These are phyloP conservation scores for Microdochium nivale DNA, from an alignment of 2,329 filamentous ascomycete genomes.

Conservation along the genomic window DNA sequence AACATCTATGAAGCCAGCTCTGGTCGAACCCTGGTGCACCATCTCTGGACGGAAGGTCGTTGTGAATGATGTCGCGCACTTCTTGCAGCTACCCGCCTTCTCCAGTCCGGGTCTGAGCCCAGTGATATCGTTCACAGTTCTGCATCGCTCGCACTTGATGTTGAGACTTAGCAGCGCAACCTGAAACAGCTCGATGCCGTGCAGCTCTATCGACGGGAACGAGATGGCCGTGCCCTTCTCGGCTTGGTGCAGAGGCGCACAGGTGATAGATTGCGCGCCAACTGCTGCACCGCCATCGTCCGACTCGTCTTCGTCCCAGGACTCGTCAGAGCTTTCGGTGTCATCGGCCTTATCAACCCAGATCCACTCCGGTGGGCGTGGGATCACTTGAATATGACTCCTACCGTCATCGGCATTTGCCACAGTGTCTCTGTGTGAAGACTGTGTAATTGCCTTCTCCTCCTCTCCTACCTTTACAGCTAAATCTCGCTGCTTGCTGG, in stretches of 20 bases:
- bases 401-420: conserved; percentile 33
- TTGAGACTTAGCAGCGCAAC: conserved; percentile 58
- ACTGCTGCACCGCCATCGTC: conserved; percentile 34
- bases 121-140: conserved; percentile 60
- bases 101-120: conserved; percentile 49
- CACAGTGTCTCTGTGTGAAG: conserved; percentile 10
- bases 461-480: conserved; percentile 9
- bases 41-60: conserved; percentile 57
- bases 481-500: conserved; percentile 7
- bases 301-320: conserved; percentile 38
- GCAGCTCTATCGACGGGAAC: conserved; percentile 68
- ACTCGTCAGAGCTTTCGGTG: conserved; percentile 29
- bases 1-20: conserved; percentile 71
- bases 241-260: conserved; percentile 26
- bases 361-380: conserved; percentile 70
- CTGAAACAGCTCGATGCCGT: conserved; percentile 69
- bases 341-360: conserved; percentile 35
- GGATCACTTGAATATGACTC: conserved; percentile 62
- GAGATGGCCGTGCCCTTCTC: conserved; percentile 70
- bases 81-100: conserved; percentile 46
- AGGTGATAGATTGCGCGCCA: conserved; percentile 12
- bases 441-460: conserved; percentile 6
- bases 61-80: conserved; percentile 44
- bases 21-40: conserved; percentile 63
- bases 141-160: conserved; percentile 74